Conservation (phyloP, 1,284 basidiomycete species). For the Termitomyces sp. region DNA sequence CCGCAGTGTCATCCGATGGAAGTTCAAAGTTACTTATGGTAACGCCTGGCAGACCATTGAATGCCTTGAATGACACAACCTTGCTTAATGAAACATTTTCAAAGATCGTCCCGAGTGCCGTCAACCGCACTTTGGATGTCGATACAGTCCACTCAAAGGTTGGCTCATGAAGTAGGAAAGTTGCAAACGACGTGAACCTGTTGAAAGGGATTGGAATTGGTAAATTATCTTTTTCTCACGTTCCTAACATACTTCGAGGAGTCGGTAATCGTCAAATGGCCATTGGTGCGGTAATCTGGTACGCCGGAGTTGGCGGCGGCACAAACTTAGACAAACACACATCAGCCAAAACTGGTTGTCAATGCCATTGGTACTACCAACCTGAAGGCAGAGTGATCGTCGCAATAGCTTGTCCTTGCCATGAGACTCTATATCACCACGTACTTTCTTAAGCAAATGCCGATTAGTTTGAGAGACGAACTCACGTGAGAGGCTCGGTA, state of each 20-base stretch:
- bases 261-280: constrained; percentile 52
- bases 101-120: constrained; percentile 67
- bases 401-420: constrained; percentile 67
- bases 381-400: constrained; percentile 56
- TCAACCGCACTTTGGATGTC: constrained; percentile 55
- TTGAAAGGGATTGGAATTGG: not conserved
- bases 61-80: constrained; percentile 63
- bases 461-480: not conserved
- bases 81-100: constrained; percentile 63
- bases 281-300: constrained; percentile 54
- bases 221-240: not conserved
- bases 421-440: constrained; percentile 43
- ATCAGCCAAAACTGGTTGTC: constrained; percentile 1
- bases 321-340: constrained; percentile 43
- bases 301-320: constrained; percentile 64
- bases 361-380: constrained; percentile 20
- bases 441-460: not conserved
- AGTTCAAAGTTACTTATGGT: constrained; percentile 68
- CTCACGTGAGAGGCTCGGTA: constrained; percentile 45
- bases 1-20: constrained; percentile 58
- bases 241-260: constrained; percentile 32
- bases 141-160: constrained; percentile 71
- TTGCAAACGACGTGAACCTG: constrained; percentile 67
- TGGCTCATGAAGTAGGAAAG: constrained; percentile 60
- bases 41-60: constrained; percentile 65